These are phyloP conservation scores for Trichoderma sp. DNA, from an alignment of 2,329 filamentous ascomycete genomes.

Conservation along the genomic window DNA sequence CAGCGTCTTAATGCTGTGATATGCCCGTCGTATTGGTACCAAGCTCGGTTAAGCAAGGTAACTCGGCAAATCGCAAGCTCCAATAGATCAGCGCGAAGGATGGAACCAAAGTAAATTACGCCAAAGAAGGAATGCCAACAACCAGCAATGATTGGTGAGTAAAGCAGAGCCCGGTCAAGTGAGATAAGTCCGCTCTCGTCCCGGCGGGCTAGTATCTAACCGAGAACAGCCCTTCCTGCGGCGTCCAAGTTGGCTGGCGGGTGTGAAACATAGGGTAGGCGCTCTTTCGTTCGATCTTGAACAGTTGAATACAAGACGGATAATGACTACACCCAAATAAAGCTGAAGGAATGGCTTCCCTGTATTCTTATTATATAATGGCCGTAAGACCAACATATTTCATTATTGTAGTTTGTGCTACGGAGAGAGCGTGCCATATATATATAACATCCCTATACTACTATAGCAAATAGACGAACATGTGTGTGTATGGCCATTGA, in stretches of 20 bases:
- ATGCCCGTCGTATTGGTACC: background rate
- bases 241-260: background rate
- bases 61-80: background rate
- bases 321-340: background rate
- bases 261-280: background rate
- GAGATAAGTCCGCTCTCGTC: background rate
- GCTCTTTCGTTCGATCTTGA: background rate
- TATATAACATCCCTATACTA: background rate
- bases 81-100: background rate
- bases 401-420: background rate
- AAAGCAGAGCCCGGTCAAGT: background rate
- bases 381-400: background rate
- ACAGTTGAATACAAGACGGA: background rate
- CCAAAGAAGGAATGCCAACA: background rate
- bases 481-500: background rate
- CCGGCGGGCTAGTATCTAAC: background rate
- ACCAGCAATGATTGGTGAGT: background rate
- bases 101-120: background rate
- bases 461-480: background rate
- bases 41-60: background rate
- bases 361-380: background rate
- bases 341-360: background rate
- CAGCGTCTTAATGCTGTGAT: background rate
- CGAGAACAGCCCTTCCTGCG: background rate
- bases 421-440: background rate